phyloP scores from a whole-genome alignment of 495 filamentous ascomycete species.

The Hypoxylon crocopeplum region DNA sequence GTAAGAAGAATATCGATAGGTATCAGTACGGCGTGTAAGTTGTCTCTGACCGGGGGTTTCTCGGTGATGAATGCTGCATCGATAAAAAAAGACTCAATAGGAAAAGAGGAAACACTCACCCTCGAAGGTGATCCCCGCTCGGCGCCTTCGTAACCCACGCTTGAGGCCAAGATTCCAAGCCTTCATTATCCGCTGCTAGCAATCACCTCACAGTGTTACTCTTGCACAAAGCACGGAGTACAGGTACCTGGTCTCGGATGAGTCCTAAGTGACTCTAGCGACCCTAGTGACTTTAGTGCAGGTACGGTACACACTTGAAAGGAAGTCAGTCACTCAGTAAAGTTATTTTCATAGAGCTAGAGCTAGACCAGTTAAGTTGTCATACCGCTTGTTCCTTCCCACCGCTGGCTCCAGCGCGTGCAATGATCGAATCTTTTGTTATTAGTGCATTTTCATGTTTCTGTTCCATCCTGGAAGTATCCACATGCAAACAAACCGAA shows the following conservation, averaged over 20 bases:
- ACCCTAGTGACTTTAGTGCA: no score
- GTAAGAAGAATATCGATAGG: no score
- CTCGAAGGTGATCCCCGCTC: slow-evolving; percentile 9
- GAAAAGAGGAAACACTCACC: background rate
- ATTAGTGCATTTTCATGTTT: background rate
- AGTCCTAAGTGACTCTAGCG: no score
- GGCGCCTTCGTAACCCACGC: slow-evolving; percentile 16
- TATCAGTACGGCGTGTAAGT: no score
- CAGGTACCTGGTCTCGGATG: slow-evolving; percentile 5
- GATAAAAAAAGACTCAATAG: slow-evolving; percentile 26
- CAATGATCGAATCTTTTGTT: slow-evolving; percentile 34
- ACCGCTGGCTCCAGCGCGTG: slow-evolving; percentile 20
- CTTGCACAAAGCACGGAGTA: slow-evolving; percentile 10
- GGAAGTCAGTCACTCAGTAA: no score
- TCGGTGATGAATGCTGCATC: slow-evolving; percentile 27
- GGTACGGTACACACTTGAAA: no score
- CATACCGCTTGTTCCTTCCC: slow-evolving; percentile 38
- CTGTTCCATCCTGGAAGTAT: slow-evolving; percentile 29
- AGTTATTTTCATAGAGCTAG: no score
- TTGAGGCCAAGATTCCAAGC: slow-evolving; percentile 41
- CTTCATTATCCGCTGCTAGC: slow-evolving; percentile 39
- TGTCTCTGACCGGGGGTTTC: slow-evolving; percentile 28
- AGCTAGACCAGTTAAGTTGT: no score
- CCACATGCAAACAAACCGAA: slow-evolving; percentile 37
- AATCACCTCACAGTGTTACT: slow-evolving; percentile 26